phyloP scores from a whole-genome alignment of 352 stramenopile genomes.

The Phytophthora sp. region DNA sequence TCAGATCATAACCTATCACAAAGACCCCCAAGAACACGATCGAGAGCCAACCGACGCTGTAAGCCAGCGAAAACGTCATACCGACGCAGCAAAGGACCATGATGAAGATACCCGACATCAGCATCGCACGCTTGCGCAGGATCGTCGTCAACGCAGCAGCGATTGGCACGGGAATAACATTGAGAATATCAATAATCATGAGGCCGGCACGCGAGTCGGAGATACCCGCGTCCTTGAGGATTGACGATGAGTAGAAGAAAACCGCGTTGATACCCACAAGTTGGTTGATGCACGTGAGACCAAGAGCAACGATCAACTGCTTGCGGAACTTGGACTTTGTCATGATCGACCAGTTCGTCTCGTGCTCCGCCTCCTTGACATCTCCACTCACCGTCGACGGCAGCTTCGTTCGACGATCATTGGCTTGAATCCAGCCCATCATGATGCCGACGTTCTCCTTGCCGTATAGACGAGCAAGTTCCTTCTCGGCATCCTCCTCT shows the following conservation, averaged over 20 bases:
- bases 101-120: slow-evolving; percentile 42
- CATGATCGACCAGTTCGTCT: slow-evolving; percentile 30
- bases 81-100: slow-evolving; percentile 52
- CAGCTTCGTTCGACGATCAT: slow-evolving; percentile 31
- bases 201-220: slow-evolving; percentile 50
- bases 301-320: slow-evolving; percentile 49
- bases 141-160: slow-evolving; percentile 34
- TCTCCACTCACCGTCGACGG: slow-evolving; percentile 25
- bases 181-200: slow-evolving; percentile 62
- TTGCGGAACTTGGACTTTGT: slow-evolving; percentile 37
- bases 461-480: slow-evolving; percentile 38
- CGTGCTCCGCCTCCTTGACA: slow-evolving; percentile 7
- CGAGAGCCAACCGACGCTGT: slow-evolving; percentile 40
- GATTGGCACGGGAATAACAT: slow-evolving; percentile 48
- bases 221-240: slow-evolving; percentile 62
- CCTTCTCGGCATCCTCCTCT: slow-evolving; percentile 33
- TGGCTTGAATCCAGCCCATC: slow-evolving; percentile 40
- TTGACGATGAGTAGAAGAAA: slow-evolving; percentile 69
- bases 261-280: slow-evolving; percentile 70
- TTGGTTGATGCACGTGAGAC: slow-evolving; percentile 55
- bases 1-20: slow-evolving; percentile 56
- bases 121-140: slow-evolving; percentile 49
- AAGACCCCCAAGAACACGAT: slow-evolving; percentile 54
- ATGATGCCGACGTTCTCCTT: slow-evolving; percentile 39
- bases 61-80: slow-evolving; percentile 49